Evolutionary conservation across 2,329 filamentous ascomycete genomes (phyloP), one percentile per base, ranked within the genome.

Genomic region (Cytospora chrysosperma): DNA sequence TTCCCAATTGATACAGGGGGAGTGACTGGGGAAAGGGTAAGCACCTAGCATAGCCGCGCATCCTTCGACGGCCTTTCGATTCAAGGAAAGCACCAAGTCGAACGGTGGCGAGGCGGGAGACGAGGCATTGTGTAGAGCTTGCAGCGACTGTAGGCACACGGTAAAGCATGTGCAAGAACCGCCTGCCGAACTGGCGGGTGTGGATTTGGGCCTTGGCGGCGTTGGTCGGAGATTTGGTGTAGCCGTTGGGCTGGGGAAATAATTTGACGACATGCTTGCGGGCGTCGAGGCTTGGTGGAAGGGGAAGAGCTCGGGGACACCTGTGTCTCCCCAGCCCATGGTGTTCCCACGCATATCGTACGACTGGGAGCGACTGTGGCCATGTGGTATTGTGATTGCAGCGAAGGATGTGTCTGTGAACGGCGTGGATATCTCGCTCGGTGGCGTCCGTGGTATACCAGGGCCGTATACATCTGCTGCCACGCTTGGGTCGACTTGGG

Each of bases 41-140:
- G 40, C 40, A 66, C 64, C 71, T 4, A 84, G 74, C 78, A 83
- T 80, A 1, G 74, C 72, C 1, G 76, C 75, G 64, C 81, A 83
- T n/a, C 74, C 76, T 50, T 81, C 78, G 15, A 83, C 77, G 0
- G 81, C 81, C 64, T 78, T 80, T 26, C 77, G 75, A 68, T 81
- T 82, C 40, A 81, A 71, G 13, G 73, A 75, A 4, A 83, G 70
- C 4, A 82, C 76, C 2, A 77, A 67, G 56, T 82, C 79, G 60
- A 82, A 80, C 0, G 79, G 74, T 1, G 77, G 77, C 0, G 72
- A 67, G 1, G 71, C 67, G 0, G 76, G 75, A 4, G 73, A 73
- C 0, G 78, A 77, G 9, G 77, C 76, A 60, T 80, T 79, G 70
- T 82, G 80, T 7, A 83, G 73, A 9, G 77, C 76, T 61, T 81